Percentiles rank a stretch among this genome's conserved stretches.
These are phyloP conservation scores for Ramicandelaber brevisporus DNA, from an alignment of 192 early-diverging fungal species.

Conservation along the genomic window DNA sequence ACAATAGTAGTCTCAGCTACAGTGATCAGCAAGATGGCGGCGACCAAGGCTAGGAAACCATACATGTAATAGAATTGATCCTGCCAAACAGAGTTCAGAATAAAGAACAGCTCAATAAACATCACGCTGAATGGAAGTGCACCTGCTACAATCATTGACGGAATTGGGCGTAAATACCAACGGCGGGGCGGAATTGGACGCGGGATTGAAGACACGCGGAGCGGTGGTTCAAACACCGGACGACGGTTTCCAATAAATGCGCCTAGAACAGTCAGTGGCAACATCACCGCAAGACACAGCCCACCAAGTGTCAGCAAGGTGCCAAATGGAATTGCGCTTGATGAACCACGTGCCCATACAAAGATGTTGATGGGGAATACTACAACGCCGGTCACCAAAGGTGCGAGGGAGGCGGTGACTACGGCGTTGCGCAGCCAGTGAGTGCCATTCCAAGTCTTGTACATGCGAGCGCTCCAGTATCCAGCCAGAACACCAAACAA, in stretches of 20 bases:
- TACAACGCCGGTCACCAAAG: no score
- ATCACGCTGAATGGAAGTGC: conserved; percentile 42
- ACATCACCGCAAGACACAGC: conserved; percentile 56
- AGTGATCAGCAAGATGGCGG: conserved; percentile 26
- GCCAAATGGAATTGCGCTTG: conserved; percentile 77
- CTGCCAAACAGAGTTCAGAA: conserved; percentile 42
- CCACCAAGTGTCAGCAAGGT: conserved; percentile 52
- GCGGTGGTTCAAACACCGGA: conserved; percentile 54
- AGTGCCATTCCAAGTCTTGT: conserved; percentile 34
- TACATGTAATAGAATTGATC: conserved; percentile 39
- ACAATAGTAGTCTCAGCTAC: conserved; percentile 37
- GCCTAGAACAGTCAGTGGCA: conserved; percentile 59
- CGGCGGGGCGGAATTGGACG: conserved; percentile 66
- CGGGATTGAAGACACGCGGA: conserved; percentile 76
- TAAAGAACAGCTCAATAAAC: conserved; percentile 46
- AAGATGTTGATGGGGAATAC: conserved; percentile 81
- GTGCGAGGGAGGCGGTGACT: conserved; percentile 28
- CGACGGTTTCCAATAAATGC: conserved; percentile 67
- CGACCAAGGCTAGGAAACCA: conserved; percentile 26
- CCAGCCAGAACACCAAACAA: conserved; percentile 26
- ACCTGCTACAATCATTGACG: conserved; percentile 34
- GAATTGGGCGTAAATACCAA: conserved; percentile 30
- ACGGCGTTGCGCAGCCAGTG: conserved; percentile 44
- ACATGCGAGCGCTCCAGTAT: conserved; percentile 43
- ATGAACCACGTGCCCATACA: conserved; percentile 63